Evolutionary conservation across 83 land plant species (phyloP).

Genomic region (Larix sibirica): DNA sequence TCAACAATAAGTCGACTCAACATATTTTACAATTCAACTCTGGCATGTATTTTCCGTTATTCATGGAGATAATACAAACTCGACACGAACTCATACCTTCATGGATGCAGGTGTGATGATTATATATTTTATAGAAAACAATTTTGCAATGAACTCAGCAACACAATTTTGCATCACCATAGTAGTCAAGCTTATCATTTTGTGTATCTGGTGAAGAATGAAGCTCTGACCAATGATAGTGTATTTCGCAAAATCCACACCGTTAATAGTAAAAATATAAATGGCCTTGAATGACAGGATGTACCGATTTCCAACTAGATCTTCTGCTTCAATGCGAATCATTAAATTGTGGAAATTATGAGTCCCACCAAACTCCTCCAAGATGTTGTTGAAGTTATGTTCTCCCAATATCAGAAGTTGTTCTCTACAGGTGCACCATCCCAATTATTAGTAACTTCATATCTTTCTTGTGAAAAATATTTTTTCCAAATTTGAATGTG

Average conservation of each 20-base stretch:
- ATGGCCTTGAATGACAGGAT: slow-evolving; percentile 24
- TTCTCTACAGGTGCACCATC: background rate
- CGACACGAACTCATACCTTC: too few species aligned
- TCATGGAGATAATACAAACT: too few species aligned
- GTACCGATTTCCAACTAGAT: slow-evolving; percentile 77
- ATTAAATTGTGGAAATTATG: slow-evolving; percentile 95
- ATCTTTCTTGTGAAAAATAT: background rate
- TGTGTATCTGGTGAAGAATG: slow-evolving; percentile 96
- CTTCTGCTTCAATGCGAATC: slow-evolving; percentile 75
- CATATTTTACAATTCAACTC: too few species aligned
- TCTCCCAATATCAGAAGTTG: slow-evolving; percentile 59
- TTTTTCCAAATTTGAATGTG: background rate
- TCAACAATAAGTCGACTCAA: too few species aligned
- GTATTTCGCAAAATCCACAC: too few species aligned
- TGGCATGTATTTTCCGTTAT: too few species aligned
- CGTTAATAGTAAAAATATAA: slow-evolving; percentile 34
- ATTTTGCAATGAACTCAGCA: slow-evolving; percentile 50
- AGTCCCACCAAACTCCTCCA: slow-evolving; percentile 68
- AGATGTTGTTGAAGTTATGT: slow-evolving; percentile 60
- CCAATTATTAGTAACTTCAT: background rate
- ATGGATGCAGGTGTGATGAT: too few species aligned
- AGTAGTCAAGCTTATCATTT: slow-evolving; percentile 84
- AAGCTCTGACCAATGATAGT: slow-evolving; percentile 80
- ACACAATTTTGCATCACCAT: slow-evolving; percentile 37
- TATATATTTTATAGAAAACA: too few species aligned